Base-by-base conservation (phyloP, 306 rosid genomes). In the Cicer chorassanicum region DNA sequence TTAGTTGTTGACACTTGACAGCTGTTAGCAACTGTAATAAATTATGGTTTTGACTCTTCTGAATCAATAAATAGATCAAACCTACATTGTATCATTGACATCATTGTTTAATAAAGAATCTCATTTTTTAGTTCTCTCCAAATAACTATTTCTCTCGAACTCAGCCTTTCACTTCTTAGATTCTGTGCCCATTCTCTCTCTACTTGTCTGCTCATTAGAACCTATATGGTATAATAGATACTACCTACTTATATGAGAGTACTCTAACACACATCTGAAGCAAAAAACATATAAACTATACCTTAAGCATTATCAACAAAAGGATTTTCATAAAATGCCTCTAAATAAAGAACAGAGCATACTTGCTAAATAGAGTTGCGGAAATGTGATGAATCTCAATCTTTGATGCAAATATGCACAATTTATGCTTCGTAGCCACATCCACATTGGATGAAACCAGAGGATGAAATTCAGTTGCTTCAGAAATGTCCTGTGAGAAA, bases 391-490 rank as follows among this genome's bases (percentile, higher is more conserved):
- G 73, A 82, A 91, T 83, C 80, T 75, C 86, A 57, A 89, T 81
- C 85, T 86, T 88, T 53, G 88, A 65, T 63, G 84, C 79, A 60
- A 87, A 83, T 42, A 85, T 82, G 80, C 84, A 86, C 75, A 78
- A 81, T 63, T 82, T 78, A 79, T 81, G 88, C 83, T 82, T 88
- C n/a, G 73, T 50, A 46, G 75, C 72, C 78, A 72, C 70, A 75
- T 81, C 88, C 65, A 53, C 77, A 62, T 77, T 75, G 61, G 91
- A 80, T n/a, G 87, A 78, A 84, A 78, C 74, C 4, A 60, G 54
- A 64, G 97, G 98, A 82, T 80, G 87, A 82, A 93, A 93, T 83
- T 91, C 82, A 56, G 98, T 93, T 44, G 94, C 97, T 81, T 91
- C 94, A 18, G 87, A 91, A 73, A 93, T 91, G 80, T 93, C 97